Evolutionary conservation across 257 asterid genomes (phyloP).

Genomic region (Coffea eugenioides): DNA sequence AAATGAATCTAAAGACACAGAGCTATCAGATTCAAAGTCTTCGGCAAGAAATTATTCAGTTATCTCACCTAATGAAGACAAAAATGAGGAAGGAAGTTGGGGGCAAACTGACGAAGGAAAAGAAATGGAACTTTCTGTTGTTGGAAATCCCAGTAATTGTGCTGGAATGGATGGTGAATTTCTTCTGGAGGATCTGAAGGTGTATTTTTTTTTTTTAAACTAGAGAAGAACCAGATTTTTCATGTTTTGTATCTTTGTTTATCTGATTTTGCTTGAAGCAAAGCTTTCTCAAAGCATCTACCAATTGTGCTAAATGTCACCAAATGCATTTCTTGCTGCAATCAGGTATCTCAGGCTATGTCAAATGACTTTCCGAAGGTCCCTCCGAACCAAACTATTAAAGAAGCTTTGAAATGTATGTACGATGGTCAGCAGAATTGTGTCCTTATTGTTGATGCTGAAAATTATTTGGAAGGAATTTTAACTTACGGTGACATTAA

Average conservation of each 20-base stretch:
- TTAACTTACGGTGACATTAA: slow-evolving; percentile 79
- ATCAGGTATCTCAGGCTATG: slow-evolving; percentile 90
- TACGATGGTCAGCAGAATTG: slow-evolving; percentile 68
- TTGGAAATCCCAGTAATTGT: slow-evolving; percentile 40
- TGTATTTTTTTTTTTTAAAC: slow-evolving; percentile 23
- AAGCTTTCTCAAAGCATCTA: neutral
- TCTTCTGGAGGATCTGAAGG: slow-evolving; percentile 75
- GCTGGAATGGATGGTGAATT: slow-evolving; percentile 53
- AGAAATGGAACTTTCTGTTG: slow-evolving; percentile 65
- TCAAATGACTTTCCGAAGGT: slow-evolving; percentile 62
- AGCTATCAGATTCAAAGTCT: slow-evolving; percentile 46
- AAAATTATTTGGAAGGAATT: slow-evolving; percentile 79
- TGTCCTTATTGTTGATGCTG: slow-evolving; percentile 64
- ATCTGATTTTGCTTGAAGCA: neutral
- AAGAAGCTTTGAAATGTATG: slow-evolving; percentile 71
- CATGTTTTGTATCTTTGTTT: neutral
- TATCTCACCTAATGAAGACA: slow-evolving; percentile 65
- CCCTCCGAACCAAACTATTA: slow-evolving; percentile 54
- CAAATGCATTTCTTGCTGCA: slow-evolving; percentile 19
- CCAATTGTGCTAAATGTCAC: slow-evolving; percentile 7
- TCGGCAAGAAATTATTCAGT: slow-evolving; percentile 55
- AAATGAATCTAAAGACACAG: slow-evolving; percentile 66
- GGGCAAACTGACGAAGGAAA: slow-evolving; percentile 49
- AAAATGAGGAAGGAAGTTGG: slow-evolving; percentile 40
- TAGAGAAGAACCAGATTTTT: slow-evolving; percentile 22